Evolutionary conservation across 2,329 filamentous ascomycete genomes (phyloP), one percentile per base, ranked within the genome.

Genomic region (Mycosphaerella arachidis): DNA sequence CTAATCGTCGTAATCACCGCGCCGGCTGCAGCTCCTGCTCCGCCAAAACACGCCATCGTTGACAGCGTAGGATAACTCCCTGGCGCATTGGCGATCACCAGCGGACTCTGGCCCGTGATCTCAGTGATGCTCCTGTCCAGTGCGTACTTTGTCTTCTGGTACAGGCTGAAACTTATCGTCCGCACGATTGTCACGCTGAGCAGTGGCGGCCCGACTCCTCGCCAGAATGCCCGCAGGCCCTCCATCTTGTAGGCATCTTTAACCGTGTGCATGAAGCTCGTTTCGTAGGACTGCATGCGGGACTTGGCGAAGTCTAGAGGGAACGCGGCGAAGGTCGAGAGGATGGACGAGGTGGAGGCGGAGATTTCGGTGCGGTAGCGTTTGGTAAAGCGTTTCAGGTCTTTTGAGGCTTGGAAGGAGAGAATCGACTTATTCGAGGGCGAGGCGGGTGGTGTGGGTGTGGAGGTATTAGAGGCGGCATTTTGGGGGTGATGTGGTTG

Each of bases 291-390:
- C 79, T 95, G 91, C 86, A 94, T 91, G 71, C 91, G 89, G 58
- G 89, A 92, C 80, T 95, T 95, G 73, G 93, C 88, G 69, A 91
- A 93, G 74, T 95, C 91, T 67, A 95, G 84, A 24, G 91, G 91
- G 72, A 93, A 95, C n/a, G 90, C 88, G 66, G 84, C 81, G 71
- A 91, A 82, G 46, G 90, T 94, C 40, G 89, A 91, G 58, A 93
- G 81, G 66, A 92, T 81, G 74, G 88, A 92, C 72, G 88, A 89
- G 43, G 86, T 81, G 75, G 87, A 89, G 48, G 91, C 90, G 62
- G 90, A 86, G 66, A 94, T 86, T 76, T 93, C 89, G 53, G 88
- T 92, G 66, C 89, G 84, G 75, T 94, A 93, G 67, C 82, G 83
- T 78, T 91, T 92, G 70, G 88, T 80, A 79, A 87, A 88, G 69